These are phyloP conservation scores for Fraxinus xanthoxyloides DNA, from an alignment of 305 asterid species.

Conservation along the genomic window DNA sequence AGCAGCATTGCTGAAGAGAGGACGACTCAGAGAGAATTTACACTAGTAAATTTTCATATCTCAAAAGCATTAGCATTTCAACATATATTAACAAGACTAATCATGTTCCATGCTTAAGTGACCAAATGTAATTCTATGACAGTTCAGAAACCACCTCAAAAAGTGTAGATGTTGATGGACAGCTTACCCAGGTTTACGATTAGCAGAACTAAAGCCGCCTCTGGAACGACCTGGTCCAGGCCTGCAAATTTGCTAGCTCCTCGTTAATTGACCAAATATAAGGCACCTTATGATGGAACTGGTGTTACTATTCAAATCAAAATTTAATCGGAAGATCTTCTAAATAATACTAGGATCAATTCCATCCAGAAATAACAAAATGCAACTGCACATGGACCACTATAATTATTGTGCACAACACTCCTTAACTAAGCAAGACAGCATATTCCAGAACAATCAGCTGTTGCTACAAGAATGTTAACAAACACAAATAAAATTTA, in stretches of 20 bases:
- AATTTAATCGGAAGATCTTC: not conserved
- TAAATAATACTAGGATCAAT: not conserved
- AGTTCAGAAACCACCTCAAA: not conserved
- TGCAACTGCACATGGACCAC: not conserved
- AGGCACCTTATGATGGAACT: not conserved
- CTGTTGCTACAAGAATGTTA: not conserved
- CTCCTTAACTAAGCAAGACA: not conserved
- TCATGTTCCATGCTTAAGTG: not conserved
- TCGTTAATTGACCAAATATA: not conserved
- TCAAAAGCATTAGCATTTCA: not conserved
- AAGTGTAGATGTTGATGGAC: not conserved
- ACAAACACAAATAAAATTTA: not conserved
- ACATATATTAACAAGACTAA: not conserved
- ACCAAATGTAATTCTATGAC: not conserved
- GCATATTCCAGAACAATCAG: conserved; percentile 1
- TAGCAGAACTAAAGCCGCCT: conserved; percentile 42
- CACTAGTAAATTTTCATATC: not conserved
- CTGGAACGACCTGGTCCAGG: conserved; percentile 55
- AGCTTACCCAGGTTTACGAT: conserved; percentile 56
- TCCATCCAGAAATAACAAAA: not conserved
- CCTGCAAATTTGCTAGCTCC: conserved; percentile 32
- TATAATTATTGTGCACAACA: not conserved
- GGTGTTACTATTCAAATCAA: not conserved
- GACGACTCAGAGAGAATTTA: not conserved
- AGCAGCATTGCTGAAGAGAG: not conserved